These are phyloP conservation scores for Aspergillus mulundensis DNA, from an alignment of 495 filamentous ascomycete species.

Conservation along the genomic window DNA sequence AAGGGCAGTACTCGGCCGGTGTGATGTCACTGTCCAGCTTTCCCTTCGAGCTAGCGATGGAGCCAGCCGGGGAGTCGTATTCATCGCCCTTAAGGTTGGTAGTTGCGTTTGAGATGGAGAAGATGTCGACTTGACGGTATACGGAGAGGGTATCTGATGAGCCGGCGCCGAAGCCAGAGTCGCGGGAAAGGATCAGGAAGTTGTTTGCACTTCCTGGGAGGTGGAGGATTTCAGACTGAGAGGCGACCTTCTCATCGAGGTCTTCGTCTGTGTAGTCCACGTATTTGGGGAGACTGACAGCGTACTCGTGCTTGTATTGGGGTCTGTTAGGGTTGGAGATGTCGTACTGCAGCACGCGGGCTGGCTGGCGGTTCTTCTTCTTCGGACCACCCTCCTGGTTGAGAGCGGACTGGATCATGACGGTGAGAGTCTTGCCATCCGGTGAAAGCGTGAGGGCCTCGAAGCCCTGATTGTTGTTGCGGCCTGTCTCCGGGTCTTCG, in stretches of 20 bases:
- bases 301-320: constrained; percentile 59
- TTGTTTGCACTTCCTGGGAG: constrained; percentile 48
- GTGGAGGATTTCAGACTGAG: constrained; percentile 67
- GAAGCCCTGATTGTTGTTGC: constrained; percentile 74
- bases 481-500: constrained; percentile 57
- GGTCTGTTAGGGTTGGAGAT: constrained; percentile 33
- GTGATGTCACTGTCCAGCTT: constrained; percentile 53
- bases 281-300: constrained; percentile 63
- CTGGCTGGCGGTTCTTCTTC: constrained; percentile 50
- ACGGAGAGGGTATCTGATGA: constrained; percentile 46
- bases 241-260: constrained; percentile 44
- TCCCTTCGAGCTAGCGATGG: constrained; percentile 51
- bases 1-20: constrained; percentile 63
- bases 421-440: constrained; percentile 63
- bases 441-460: constrained; percentile 64
- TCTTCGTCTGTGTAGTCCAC: constrained; percentile 37
- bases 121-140: constrained; percentile 72
- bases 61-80: constrained; percentile 49
- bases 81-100: constrained; percentile 60
- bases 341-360: constrained; percentile 62
- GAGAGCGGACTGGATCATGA: constrained; percentile 64
- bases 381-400: constrained; percentile 62
- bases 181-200: constrained; percentile 70
- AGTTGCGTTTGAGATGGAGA: constrained; percentile 56
- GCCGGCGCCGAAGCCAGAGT: constrained; percentile 59